phyloP scores from a whole-genome alignment of 129 eudicot genomes.

The Glebionis coronaria region DNA sequence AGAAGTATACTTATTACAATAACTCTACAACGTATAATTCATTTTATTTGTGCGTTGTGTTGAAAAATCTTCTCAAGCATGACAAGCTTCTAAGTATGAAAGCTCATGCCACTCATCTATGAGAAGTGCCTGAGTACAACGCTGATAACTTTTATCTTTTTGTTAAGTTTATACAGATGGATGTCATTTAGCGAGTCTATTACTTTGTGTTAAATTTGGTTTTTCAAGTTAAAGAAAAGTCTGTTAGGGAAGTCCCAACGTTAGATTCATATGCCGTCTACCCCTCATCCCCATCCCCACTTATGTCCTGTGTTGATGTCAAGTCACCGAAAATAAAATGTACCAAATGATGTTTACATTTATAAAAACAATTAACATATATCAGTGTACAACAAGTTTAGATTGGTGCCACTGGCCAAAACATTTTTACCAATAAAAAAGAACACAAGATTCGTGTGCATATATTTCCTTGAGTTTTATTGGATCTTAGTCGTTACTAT shows the following conservation, averaged over 20 bases:
- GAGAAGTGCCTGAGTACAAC: slow-evolving; percentile 74
- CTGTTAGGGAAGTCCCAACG: slow-evolving; percentile 18
- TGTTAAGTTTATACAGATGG: no score
- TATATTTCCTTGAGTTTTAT: slow-evolving; percentile 11
- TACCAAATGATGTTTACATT: not conserved
- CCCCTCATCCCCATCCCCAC: slow-evolving; percentile 24
- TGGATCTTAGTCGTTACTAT: no score
- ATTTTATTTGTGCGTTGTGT: not conserved
- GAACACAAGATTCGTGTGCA: slow-evolving; percentile 9
- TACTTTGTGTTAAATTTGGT: slow-evolving; percentile 8
- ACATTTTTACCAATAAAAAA: slow-evolving; percentile 13
- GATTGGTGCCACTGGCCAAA: not conserved
- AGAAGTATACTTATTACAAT: not conserved
- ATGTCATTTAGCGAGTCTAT: no score
- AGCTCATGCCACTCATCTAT: slow-evolving; percentile 72
- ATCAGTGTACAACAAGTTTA: slow-evolving; percentile 18
- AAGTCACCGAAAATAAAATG: slow-evolving; percentile 1
- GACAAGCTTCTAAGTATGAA: slow-evolving; percentile 91
- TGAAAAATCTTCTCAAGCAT: slow-evolving; percentile 84
- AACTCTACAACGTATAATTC: not conserved
- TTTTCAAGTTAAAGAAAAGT: not conserved
- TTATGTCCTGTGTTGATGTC: slow-evolving; percentile 18
- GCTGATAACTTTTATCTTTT: no score
- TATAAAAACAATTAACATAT: not conserved
- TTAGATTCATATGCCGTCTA: slow-evolving; percentile 18